Evolutionary conservation across 768 basidiomycete genomes (phyloP).

Genomic region (Trametes cingulata): DNA sequence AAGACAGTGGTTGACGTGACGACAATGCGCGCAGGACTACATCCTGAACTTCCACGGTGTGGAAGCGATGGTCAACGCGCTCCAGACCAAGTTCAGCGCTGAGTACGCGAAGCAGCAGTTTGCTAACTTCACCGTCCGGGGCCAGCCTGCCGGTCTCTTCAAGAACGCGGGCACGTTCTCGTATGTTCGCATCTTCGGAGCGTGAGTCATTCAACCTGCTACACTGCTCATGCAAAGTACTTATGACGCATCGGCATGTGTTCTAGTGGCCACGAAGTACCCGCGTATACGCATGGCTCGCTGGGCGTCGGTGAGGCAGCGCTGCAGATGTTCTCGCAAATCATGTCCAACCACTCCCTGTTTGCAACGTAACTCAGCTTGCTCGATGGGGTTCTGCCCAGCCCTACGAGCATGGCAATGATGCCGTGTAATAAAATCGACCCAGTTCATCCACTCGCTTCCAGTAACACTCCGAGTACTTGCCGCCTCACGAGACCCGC

Average conservation of each 20-base stretch:
- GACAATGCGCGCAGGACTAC: conserved; percentile 40
- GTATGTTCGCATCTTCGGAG: conserved; percentile 49
- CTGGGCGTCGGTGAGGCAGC: conserved; percentile 29
- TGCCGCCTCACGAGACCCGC: no score
- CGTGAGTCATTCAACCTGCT: conserved; percentile 20
- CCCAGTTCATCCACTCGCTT: no score
- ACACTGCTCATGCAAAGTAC: no score
- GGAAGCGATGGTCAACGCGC: conserved; percentile 55
- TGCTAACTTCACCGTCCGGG: conserved; percentile 50
- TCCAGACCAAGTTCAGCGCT: conserved; percentile 48
- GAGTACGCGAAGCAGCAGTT: conserved; percentile 45
- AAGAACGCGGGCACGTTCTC: conserved; percentile 63
- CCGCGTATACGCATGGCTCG: conserved; percentile 30
- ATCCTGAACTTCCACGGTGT: conserved; percentile 57
- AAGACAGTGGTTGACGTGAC: neutral
- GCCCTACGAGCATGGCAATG: no score
- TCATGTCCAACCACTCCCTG: conserved; percentile 30
- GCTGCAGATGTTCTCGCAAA: conserved; percentile 35
- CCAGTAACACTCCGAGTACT: no score
- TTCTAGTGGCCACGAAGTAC: conserved; percentile 33
- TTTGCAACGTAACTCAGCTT: conserved; percentile 22
- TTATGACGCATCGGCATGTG: no score
- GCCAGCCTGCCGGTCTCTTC: conserved; percentile 50
- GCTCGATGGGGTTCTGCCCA: neutral
- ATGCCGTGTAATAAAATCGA: no score